Evolutionary conservation across 106 monocot genomes (phyloP), one percentile per base, ranked within the genome.

Genomic region (Gastrodia elata): DNA sequence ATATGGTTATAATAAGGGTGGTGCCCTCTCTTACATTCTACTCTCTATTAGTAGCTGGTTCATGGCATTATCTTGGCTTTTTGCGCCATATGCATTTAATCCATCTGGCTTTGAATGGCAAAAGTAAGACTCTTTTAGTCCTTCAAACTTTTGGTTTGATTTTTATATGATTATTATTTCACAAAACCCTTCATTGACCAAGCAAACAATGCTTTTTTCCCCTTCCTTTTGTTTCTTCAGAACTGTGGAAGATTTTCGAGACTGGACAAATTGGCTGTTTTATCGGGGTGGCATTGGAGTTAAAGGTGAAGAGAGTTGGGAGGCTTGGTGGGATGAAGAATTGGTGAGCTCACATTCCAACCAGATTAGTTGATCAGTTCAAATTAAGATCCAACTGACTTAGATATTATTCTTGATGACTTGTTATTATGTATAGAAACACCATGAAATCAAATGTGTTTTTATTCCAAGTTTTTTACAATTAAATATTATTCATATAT

Each of bases 281-380:
- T 94, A 94, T 39, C 73, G 91, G 70, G 94, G 94, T 84, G 94
- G 94, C 71, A 91, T 94, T 78, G 94, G 94, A 71, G 91, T 94
- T 18, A 87, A 88, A 74, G 94, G 94, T 77, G 86, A 91, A 76
- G 91, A 91, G 83, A 94, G 94, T 74, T 94, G 94, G 94, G 94
- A 94, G 69, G 91, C 91, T 52, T 94, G 94, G 94, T 94, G 94
- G 94, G 94, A 94, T 59, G 94, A 94, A 73, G 94, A 94, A 83
- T 28, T 91, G 88, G 94, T 94, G 86, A 70, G 39, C 18, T 69
- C 41, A 41, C 40, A 26, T 40, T 32, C 26, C 40, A 27, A 35
- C 2, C 24, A 69, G 18, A 41, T 22, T 9, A 61, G 10, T 11
- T 8, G 6, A 40, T 69, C 0, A 69, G 2, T 69, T 69, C 69